phyloP scores from a whole-genome alignment of 768 basidiomycete species.

The Lyophyllum shimeji region DNA sequence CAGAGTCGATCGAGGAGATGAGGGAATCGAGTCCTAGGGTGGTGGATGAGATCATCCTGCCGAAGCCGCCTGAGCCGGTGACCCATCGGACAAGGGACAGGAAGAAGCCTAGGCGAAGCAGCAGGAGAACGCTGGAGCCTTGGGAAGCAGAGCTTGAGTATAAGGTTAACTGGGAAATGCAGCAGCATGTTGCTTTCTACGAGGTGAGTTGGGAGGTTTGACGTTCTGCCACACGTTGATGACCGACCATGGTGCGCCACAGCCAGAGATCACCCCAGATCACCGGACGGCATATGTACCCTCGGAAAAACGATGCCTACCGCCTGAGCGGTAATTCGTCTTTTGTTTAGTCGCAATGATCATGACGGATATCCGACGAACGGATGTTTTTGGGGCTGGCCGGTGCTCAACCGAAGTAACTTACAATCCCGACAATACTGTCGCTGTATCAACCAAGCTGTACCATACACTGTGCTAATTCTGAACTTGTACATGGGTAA shows the following conservation, averaged over 20 bases:
- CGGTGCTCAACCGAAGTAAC: neutral
- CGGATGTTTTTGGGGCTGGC: neutral
- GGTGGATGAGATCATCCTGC: conserved; percentile 13
- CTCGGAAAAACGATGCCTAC: neutral
- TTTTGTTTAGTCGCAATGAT: too few relatives aligned
- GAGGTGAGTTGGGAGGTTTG: conserved; percentile 7
- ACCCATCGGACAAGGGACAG: neutral
- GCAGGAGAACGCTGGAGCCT: conserved; percentile 11
- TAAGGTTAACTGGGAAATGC: conserved; percentile 14
- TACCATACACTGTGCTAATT: conserved; percentile 12
- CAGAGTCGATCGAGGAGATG: conserved; percentile 8
- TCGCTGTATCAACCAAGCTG: conserved; percentile 9
- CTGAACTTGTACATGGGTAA: conserved; percentile 8
- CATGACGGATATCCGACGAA: neutral
- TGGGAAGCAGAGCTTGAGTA: conserved; percentile 16
- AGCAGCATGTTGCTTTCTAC: conserved; percentile 1
- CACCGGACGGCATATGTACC: conserved; percentile 9
- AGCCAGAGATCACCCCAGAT: conserved; percentile 5
- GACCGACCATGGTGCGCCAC: conserved; percentile 19
- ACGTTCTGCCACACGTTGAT: neutral
- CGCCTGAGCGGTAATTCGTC: neutral
- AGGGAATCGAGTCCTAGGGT: conserved; percentile 8
- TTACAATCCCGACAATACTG: neutral
- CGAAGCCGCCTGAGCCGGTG: conserved; percentile 12
- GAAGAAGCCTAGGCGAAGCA: conserved; percentile 5